Evolutionary conservation across 169 alveolate species (phyloP).

Genomic region (Plasmodium vivax): DNA sequence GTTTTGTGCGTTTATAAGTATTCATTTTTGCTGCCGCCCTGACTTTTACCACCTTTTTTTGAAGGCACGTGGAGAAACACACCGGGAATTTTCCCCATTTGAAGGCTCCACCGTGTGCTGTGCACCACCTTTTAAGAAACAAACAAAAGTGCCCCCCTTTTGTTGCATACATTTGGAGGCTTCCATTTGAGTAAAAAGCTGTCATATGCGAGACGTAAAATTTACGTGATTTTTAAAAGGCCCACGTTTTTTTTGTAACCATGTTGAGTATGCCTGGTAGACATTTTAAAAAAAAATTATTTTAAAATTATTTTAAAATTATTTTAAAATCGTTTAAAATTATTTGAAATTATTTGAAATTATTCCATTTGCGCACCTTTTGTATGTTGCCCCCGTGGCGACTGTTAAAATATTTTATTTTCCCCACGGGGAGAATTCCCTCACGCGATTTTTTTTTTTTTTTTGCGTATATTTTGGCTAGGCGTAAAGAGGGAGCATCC

Average conservation of each 20-base stretch:
- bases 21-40: not conserved
- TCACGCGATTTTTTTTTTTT: not conserved
- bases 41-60: not conserved
- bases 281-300: not conserved
- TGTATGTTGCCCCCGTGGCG: not conserved
- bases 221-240: not conserved
- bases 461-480: not conserved
- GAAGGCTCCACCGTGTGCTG: not conserved
- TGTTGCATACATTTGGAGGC: not conserved
- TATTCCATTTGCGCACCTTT: not conserved
- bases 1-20: not conserved
- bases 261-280: not conserved
- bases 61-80: not conserved
- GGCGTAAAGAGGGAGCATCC: not conserved
- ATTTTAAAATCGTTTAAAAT: not conserved
- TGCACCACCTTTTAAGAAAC: not conserved
- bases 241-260: not conserved
- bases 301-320: not conserved
- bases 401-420: not conserved
- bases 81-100: not conserved
- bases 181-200: not conserved
- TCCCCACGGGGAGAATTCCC: not conserved
- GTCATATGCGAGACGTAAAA: not conserved
- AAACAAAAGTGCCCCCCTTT: not conserved
- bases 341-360: not conserved